phyloP scores from a whole-genome alignment of 2,329 filamentous ascomycete genomes.

The Venturia effusa region DNA sequence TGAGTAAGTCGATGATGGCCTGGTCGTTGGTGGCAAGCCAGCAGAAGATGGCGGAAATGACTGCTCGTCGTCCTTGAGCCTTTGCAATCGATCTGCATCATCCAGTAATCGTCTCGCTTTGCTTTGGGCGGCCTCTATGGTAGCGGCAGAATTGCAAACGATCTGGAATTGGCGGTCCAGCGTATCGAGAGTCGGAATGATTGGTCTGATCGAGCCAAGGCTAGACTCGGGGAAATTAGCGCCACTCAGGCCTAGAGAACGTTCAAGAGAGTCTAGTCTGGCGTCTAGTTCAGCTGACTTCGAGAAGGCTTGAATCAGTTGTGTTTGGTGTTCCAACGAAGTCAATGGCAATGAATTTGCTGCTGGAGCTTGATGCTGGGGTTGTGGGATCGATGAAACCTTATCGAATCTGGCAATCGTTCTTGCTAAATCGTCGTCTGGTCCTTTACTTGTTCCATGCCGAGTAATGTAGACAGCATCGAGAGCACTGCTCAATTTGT shows the following conservation, averaged over 20 bases:
- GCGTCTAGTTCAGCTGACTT: conserved; percentile 83
- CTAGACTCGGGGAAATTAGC: conserved; percentile 54
- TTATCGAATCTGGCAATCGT: conserved; percentile 23
- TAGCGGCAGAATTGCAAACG: conserved; percentile 61
- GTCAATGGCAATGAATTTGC: background rate
- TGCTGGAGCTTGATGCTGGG: background rate
- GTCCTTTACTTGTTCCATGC: conserved; percentile 23
- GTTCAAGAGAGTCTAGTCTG: conserved; percentile 68
- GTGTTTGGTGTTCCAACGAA: conserved; percentile 15
- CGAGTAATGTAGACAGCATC: conserved; percentile 47
- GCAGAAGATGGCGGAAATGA: conserved; percentile 5
- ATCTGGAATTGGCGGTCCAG: conserved; percentile 73
- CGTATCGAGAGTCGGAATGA: conserved; percentile 70
- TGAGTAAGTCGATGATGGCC: background rate
- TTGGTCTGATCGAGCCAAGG: conserved; percentile 45
- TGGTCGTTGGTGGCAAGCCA: conserved; percentile 1
- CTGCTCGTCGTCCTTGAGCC: conserved; percentile 27
- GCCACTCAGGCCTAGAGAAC: conserved; percentile 66
- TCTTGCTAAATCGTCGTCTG: conserved; percentile 24
- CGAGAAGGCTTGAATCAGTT: conserved; percentile 51
- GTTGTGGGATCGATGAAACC: background rate
- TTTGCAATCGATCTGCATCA: conserved; percentile 62
- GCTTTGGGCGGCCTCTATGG: conserved; percentile 52
- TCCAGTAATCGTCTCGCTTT: conserved; percentile 48
- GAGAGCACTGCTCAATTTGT: conserved; percentile 60